These are phyloP conservation scores for Pistacia integerrima DNA, from an alignment of 345 rosid species.

Conservation along the genomic window DNA sequence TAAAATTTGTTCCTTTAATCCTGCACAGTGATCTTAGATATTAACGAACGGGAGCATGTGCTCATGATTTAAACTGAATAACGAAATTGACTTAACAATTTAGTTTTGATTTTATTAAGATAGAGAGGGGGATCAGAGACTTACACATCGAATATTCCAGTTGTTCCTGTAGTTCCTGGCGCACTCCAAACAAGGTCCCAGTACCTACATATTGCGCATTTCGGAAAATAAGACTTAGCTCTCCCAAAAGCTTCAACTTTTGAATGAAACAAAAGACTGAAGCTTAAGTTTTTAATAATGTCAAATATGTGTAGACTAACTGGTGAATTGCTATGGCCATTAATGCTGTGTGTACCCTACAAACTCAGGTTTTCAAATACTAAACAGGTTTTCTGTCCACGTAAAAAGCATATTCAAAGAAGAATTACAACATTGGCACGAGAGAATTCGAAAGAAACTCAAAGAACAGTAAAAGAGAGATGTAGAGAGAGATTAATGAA, in stretches of 20 bases:
- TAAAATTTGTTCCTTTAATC: conserved; percentile 59
- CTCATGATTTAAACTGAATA: not conserved
- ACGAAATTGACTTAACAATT: not conserved
- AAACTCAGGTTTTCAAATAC: too few species aligned
- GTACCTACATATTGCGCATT: conserved; percentile 45
- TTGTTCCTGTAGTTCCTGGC: conserved; percentile 50
- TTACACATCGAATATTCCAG: conserved; percentile 71
- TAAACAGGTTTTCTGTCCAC: not conserved
- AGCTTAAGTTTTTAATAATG: too few species aligned
- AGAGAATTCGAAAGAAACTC: not conserved
- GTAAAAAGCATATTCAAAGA: not conserved
- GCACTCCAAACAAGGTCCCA: conserved; percentile 82
- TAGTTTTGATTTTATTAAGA: not conserved
- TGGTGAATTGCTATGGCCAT: too few species aligned
- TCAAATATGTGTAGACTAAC: too few species aligned
- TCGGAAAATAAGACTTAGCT: not conserved
- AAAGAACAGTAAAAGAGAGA: not conserved
- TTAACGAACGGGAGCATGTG: not conserved
- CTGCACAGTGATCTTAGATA: conserved; percentile 27
- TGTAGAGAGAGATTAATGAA: not conserved
- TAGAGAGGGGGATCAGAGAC: not conserved
- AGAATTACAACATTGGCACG: too few species aligned
- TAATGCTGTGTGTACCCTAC: too few species aligned
- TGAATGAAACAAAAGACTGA: too few species aligned
- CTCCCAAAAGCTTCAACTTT: too few species aligned